These are phyloP conservation scores for Alternaria sp. DNA, from an alignment of 2,329 filamentous ascomycete genomes.

Conservation along the genomic window DNA sequence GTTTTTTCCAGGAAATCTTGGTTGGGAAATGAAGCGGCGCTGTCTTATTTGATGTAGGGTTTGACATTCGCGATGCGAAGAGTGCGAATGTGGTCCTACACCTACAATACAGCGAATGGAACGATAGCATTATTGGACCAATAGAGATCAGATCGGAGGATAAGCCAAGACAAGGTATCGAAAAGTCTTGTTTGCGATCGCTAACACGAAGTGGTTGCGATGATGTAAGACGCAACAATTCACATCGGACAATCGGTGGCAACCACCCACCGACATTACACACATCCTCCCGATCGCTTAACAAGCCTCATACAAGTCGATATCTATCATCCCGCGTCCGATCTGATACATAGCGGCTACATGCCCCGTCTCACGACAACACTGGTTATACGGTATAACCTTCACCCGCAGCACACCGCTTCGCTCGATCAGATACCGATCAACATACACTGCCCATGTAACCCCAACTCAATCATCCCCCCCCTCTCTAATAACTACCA, in stretches of 20 bases:
- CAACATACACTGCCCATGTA: too few relatives aligned
- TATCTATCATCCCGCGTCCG: rapidly evolving
- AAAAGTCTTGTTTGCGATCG: too few relatives aligned
- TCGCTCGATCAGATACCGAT: too few relatives aligned
- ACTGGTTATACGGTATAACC: background rate
- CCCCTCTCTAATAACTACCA: slow-evolving; percentile 4
- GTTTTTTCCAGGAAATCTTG: too few relatives aligned
- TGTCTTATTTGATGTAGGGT: too few relatives aligned
- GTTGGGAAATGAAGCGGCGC: too few relatives aligned
- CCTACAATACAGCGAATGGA: too few relatives aligned
- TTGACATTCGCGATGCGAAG: background rate
- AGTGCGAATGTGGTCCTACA: background rate
- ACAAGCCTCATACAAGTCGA: background rate
- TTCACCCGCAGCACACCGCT: background rate
- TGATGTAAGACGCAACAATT: background rate
- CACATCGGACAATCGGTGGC: background rate
- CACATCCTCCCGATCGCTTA: too few relatives aligned
- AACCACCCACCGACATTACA: background rate
- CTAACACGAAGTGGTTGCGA: background rate
- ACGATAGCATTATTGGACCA: too few relatives aligned
- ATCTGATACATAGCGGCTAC: rapidly evolving
- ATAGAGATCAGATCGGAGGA: too few relatives aligned
- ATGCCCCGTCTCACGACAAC: background rate
- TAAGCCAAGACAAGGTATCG: too few relatives aligned
- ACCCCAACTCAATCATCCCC: too few relatives aligned